These are phyloP conservation scores for Paecilomyces sp. DNA, from an alignment of 2,329 filamentous ascomycete genomes.

Conservation along the genomic window DNA sequence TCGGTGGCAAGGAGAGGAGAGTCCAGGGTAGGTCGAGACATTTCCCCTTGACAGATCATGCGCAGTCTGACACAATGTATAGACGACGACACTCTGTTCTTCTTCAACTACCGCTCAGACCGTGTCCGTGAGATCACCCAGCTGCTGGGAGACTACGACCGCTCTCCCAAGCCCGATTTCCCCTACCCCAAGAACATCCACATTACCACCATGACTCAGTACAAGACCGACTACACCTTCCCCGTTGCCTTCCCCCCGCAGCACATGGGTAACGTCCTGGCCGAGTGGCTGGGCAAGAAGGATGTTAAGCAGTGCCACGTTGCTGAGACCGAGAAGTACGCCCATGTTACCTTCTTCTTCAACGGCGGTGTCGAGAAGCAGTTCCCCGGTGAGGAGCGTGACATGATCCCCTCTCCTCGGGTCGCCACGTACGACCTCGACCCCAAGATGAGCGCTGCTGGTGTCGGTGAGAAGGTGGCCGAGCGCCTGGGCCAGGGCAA, in stretches of 20 bases:
- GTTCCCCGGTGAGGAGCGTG: constrained; percentile 83
- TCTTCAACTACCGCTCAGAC: constrained; percentile 99
- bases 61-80: constrained; percentile 12
- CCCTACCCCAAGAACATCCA: constrained; percentile 81
- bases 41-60: not conserved
- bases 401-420: constrained; percentile 90
- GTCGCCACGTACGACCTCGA: constrained; percentile 93
- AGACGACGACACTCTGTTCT: constrained; percentile 94
- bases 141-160: constrained; percentile 84
- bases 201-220: constrained; percentile 95
- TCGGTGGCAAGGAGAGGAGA: constrained; percentile 77
- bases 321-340: constrained; percentile 98
- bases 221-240: constrained; percentile 93
- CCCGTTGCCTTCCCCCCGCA: constrained; percentile 88
- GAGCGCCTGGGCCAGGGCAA: constrained; percentile 79
- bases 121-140: constrained; percentile 95
- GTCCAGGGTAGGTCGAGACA: constrained; percentile 60
- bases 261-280: constrained; percentile 95
- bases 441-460: constrained; percentile 91
- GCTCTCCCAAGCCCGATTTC: constrained; percentile 84
- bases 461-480: constrained; percentile 79
- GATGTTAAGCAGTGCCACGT: constrained; percentile 88
- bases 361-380: constrained; percentile 97
- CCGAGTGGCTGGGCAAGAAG: constrained; percentile 91
- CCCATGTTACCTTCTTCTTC: constrained; percentile 99